Base-by-base conservation (phyloP, 2,329 filamentous ascomycete species). In the Diaporthe citriasiana region DNA sequence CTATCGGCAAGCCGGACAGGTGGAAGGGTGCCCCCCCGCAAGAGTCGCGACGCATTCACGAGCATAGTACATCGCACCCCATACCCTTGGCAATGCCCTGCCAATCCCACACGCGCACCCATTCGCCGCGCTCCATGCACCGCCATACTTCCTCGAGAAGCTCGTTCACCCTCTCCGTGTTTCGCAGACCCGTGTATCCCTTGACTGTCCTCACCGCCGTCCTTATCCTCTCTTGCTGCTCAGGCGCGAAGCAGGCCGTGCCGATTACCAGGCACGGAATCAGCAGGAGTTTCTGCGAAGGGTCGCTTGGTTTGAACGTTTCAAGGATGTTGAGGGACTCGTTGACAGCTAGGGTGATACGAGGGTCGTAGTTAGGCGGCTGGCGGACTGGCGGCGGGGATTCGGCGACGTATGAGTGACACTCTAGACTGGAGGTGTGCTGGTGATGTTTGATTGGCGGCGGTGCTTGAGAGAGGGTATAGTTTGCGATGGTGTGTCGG, bases 81-180 rank as follows among this genome's bases (percentile, higher is more conserved):
- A 91, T 86, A 10, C 83, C 78, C 70, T 84, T 82, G 1, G 90
- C 89, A 38, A 92, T 85, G 4, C 83, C 83, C 75, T 92, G 90
- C 90, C 90, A 92, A 79, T 93, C 91, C 91, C 91, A 93, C 10
- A 89, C 89, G 25, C 85, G 84, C 35, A 84, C 77, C 87, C 89
- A 91, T 66, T 92, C 88, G 27, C 87, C 89, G 13, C 81, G 80
- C 35, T 88, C 88, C 89, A 92, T 92, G 30, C 89, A 83, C 30
- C 83, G 81, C 90, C 90, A 92, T 4, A 92, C 83, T 77, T 89
- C 87, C 76, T 90, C 87, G 17, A 92, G 84, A 1, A 92, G 80
- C 74, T 89, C 83, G 22, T 83, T 76, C 4, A 88, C 87, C 17
- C 87, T 84, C 76, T 91, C 88, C 38, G 88, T 87, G 77, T 91